Conservation (phyloP, 805 yeast genomes). For the Metschnikowia bowlesiae region DNA sequence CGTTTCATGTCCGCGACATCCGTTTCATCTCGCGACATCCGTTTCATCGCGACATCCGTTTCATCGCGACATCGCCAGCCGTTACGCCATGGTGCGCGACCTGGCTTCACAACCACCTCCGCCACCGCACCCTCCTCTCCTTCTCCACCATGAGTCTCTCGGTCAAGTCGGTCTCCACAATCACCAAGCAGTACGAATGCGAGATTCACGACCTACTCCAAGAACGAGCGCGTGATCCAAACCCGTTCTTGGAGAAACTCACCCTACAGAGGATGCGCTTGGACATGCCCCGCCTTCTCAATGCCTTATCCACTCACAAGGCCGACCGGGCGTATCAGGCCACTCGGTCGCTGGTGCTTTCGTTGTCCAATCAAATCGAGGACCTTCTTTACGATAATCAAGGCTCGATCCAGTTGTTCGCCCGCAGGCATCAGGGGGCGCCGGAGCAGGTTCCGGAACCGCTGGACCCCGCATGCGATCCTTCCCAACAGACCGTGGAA, state of each 20-base stretch:
- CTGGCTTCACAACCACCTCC: background rate
- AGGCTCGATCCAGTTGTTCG: background rate
- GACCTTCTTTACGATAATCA: conserved; percentile 6
- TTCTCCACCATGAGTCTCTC: background rate
- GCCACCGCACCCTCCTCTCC: background rate
- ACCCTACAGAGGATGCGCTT: conserved; percentile 11
- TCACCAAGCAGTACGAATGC: conserved; percentile 6
- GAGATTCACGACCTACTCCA: conserved; percentile 5
- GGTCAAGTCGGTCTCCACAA: conserved; percentile 1
- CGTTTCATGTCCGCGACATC: too few relatives aligned
- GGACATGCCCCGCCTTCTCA: conserved; percentile 17
- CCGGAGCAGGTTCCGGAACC: background rate
- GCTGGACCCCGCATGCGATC: background rate
- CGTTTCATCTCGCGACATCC: too few relatives aligned
- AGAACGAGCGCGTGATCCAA: background rate
- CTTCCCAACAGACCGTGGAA: background rate
- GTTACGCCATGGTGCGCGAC: background rate
- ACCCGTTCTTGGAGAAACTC: conserved; percentile 12
- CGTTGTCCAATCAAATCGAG: conserved; percentile 8
- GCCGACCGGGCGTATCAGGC: conserved; percentile 5
- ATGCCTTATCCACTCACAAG: conserved; percentile 8
- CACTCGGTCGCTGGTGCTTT: conserved; percentile 5
- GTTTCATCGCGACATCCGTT: too few relatives aligned
- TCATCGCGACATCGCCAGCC: too few relatives aligned
- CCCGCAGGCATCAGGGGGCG: background rate